phyloP scores from a whole-genome alignment of 768 basidiomycete species.

The Pisolithus tinctorius region DNA sequence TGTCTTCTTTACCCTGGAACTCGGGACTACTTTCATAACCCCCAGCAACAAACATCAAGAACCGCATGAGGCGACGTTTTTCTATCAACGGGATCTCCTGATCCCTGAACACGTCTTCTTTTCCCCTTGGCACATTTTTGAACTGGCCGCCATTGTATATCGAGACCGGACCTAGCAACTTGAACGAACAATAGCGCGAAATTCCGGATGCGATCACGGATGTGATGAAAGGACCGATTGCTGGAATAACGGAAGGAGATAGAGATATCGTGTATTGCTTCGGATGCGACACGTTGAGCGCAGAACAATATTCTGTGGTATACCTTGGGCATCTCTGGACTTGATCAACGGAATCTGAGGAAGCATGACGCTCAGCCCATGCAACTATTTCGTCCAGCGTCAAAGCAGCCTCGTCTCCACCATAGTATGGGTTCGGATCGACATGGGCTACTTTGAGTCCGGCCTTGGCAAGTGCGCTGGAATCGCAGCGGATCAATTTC shows the following conservation, averaged over 20 bases:
- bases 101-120: slow-evolving; percentile 90
- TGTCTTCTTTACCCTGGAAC: slow-evolving; percentile 46
- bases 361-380: slow-evolving; percentile 49
- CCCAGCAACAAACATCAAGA: slow-evolving; percentile 72
- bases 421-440: slow-evolving; percentile 82
- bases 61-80: slow-evolving; percentile 89
- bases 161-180: slow-evolving; percentile 65
- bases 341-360: slow-evolving; percentile 7
- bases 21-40: slow-evolving; percentile 65
- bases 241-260: slow-evolving; percentile 75
- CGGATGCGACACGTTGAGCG: slow-evolving; percentile 42
- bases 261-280: slow-evolving; percentile 84
- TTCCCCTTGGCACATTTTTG: slow-evolving; percentile 77
- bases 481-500: neutral
- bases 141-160: slow-evolving; percentile 46
- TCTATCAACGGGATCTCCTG: slow-evolving; percentile 69
- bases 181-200: slow-evolving; percentile 85
- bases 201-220: slow-evolving; percentile 79
- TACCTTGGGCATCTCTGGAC: slow-evolving; percentile 9
- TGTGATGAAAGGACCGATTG: slow-evolving; percentile 71
- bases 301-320: slow-evolving; percentile 34
- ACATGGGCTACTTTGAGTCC: slow-evolving; percentile 86
- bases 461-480: slow-evolving; percentile 82
- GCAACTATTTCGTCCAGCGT: slow-evolving; percentile 71
- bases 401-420: slow-evolving; percentile 73